Base-by-base conservation (phyloP, 2,329 filamentous ascomycete genomes). In the Laburnicola sp. region DNA sequence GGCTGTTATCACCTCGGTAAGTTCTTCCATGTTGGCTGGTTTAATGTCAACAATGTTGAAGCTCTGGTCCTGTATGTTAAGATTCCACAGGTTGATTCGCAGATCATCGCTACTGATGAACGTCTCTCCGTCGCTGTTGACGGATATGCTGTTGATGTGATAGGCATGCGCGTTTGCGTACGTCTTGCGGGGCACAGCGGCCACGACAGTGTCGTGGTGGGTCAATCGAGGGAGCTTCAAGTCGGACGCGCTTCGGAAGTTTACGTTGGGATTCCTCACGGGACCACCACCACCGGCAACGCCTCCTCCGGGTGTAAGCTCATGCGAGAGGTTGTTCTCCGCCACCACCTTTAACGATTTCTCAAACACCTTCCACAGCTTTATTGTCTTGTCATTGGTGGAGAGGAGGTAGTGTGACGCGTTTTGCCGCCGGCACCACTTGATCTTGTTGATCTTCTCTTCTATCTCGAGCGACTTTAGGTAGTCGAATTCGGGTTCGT, bases 391-490 rank as follows among this genome's bases (percentile, higher is more conserved):
- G 81, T 99, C 94, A 74, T 99, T 99, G 65, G 94, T 99, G 37
- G 94, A 97, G 50, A 99, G 85, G 45, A 99, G 85, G 75, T 96
- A 99, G 78, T 99, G 94, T 49, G 94, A 97, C 56, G 93, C 89
- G 81, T 99, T 99, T 77, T 97, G 93, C 76, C 94, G 87, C 71
- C 89, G 87, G 76, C 94, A 99, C 94, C 94, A 99, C 77, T 97
- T 99, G 79, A 99, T 99, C 82, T 99, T 99, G 83, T 99, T 99
- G 83, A 99, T 99, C 80, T 99, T 99, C 78, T 99, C 94, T 82
- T 99, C 94, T 71, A 99, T 99, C 77, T 99, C 94, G 65, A 99
- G 83, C 30, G 94, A 99, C 78, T 99, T 99, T 61, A 99, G 85
- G 75, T 99, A 99, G 76, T 99, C 94, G 76, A 99, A 99, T 76